Evolutionary conservation across 1,284 basidiomycete genomes (phyloP), one percentile per base, ranked within the genome.

Genomic region (Cutaneotrichosporon mucoides): DNA sequence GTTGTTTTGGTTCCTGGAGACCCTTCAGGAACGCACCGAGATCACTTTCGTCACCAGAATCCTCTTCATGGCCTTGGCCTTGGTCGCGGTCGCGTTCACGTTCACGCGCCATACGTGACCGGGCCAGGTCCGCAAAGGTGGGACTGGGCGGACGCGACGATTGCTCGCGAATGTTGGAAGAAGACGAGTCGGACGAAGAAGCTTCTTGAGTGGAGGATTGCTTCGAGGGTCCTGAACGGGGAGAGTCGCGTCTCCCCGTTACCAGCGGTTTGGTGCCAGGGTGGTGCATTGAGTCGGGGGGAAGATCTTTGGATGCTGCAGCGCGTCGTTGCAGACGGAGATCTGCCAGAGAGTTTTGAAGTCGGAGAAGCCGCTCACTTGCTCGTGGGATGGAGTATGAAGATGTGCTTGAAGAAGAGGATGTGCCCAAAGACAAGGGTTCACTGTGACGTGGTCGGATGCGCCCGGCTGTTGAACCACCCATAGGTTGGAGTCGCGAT

Each of bases 41-140:
- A 55, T 73, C 72, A 49, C 70, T 72, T 33, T 74, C 72, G 37
- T 68, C 66, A 8, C 56, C 62, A 2, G 59, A 59, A 6, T 59
- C 60, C 10, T 49, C 45, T 2, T 61, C 24, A 13, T 15, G 24
- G 24, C 24, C 24, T 24, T 24, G 24, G 24, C 24, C 24, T 24
- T 24, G 24, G 24, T 24, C 24, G 24, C 24, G 44, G 47, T 44
- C 34, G 50, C 15, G n/a, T 35, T 15, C 34, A 44, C 54, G 54
- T 9, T 15, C 34, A 35, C 54, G 51, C 6, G 49, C 58, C 53
- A 8, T 56, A 35, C 13, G 53, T 44, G 44, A 37, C 13, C 57
- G 59, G 4, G 53, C 56, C 9, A 64, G 59, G 13, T 64, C 59
- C n/a, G 51, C 59, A 4, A 64, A 16, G 11, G 62, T 64, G 5